A percentile compares a stretch with the other conserved stretches of the same genome.
Evolutionary conservation across 768 basidiomycete species (phyloP).

Genomic region (Tricholoma matsutake): DNA sequence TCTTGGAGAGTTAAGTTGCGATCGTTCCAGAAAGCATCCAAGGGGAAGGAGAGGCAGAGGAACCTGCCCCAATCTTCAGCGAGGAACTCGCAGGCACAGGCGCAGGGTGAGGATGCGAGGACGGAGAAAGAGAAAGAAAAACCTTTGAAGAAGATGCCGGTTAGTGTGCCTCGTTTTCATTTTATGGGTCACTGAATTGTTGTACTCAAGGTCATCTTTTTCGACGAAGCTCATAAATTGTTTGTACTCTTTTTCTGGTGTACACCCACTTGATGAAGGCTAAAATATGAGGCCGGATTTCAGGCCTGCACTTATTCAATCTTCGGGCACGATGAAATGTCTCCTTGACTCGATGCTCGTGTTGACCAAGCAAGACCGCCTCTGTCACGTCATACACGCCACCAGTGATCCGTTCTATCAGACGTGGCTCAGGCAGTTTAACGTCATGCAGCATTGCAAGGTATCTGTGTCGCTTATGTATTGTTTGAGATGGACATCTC

Average conservation of each 20-base stretch:
- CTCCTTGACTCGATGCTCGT: slow-evolving; percentile 84
- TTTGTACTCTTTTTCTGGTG: slow-evolving; percentile 28
- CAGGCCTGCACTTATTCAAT: slow-evolving; percentile 74
- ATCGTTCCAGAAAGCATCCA: slow-evolving; percentile 29
- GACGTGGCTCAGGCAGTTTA: slow-evolving; percentile 76
- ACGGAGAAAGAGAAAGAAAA: slow-evolving; percentile 33
- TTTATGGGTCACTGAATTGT: not conserved
- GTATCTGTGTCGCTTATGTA: slow-evolving; percentile 27
- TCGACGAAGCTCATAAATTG: slow-evolving; percentile 87
- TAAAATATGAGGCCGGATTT: not conserved
- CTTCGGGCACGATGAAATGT: slow-evolving; percentile 78
- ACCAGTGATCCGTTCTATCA: slow-evolving; percentile 86
- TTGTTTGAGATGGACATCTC: not conserved
- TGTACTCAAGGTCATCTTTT: slow-evolving; percentile 52
- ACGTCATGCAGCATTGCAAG: slow-evolving; percentile 82
- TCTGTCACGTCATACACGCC: slow-evolving; percentile 80
- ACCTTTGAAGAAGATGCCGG: slow-evolving; percentile 48
- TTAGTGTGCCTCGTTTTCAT: slow-evolving; percentile 4
- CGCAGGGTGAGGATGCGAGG: slow-evolving; percentile 23
- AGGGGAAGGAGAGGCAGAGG: slow-evolving; percentile 28
- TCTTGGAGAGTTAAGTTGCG: slow-evolving; percentile 24
- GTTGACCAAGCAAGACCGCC: slow-evolving; percentile 81
- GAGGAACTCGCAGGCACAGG: slow-evolving; percentile 9
- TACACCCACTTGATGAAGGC: not conserved
- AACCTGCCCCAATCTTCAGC: slow-evolving; percentile 13